Percentiles rank a stretch among this genome's conserved stretches.
phyloP scores from a whole-genome alignment of 495 filamentous ascomycete genomes.

The Hapsidospora chrysogenum region DNA sequence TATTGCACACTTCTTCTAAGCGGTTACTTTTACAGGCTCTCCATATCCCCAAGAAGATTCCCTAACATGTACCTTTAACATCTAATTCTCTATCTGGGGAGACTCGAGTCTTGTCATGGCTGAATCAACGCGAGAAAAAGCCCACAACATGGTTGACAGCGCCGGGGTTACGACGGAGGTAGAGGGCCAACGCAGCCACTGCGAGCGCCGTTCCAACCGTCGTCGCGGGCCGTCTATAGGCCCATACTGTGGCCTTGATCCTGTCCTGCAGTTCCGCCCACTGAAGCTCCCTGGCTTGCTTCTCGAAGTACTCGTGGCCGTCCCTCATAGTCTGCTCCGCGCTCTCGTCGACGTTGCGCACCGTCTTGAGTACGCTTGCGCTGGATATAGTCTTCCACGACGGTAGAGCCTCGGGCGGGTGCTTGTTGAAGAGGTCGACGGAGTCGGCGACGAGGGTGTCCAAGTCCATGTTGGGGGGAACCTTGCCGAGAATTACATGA shows the following conservation, averaged over 20 bases:
- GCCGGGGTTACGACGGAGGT: slow-evolving; percentile 18
- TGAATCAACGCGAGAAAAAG: slow-evolving; percentile 5
- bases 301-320: slow-evolving; percentile 44
- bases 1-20: too few species aligned
- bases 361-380: slow-evolving; percentile 74
- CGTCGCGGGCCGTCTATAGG: slow-evolving; percentile 38
- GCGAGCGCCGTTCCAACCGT: slow-evolving; percentile 45
- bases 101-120: too few species aligned
- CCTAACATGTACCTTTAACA: too few species aligned
- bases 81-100: too few species aligned
- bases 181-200: slow-evolving; percentile 35
- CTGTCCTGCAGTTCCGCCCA: slow-evolving; percentile 41
- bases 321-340: slow-evolving; percentile 36
- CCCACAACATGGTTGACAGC: slow-evolving; percentile 8
- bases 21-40: too few species aligned
- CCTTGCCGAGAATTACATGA: slow-evolving; percentile 71
- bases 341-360: slow-evolving; percentile 26
- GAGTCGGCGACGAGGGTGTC: slow-evolving; percentile 57
- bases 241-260: slow-evolving; percentile 35
- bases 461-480: slow-evolving; percentile 70
- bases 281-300: slow-evolving; percentile 49
- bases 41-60: too few species aligned
- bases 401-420: slow-evolving; percentile 60
- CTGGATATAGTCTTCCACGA: slow-evolving; percentile 56
- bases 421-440: slow-evolving; percentile 36